Base-by-base conservation (phyloP, 2,329 filamentous ascomycete species). In the Parascedosporium putredinis region DNA sequence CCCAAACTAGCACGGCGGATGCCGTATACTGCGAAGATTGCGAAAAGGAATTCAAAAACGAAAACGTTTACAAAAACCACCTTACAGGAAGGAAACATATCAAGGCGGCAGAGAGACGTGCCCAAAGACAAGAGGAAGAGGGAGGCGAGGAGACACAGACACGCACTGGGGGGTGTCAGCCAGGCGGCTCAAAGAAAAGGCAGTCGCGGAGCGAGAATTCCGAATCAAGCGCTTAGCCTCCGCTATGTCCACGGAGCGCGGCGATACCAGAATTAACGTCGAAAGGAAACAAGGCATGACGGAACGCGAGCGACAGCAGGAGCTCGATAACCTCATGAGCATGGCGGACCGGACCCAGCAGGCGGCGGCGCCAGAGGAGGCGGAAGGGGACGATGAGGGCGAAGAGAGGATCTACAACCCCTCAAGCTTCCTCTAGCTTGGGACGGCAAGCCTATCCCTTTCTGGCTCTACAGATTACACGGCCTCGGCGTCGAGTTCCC, bases 391-490 rank as follows among this genome's bases (percentile, higher is more conserved):
- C 3, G 83, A 88, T 12, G n/a, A n/a, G n/a, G 86, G 82, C 34
- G 87, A 91, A 40, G 89, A 95, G 55, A 90, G 83, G 62, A 86
- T 97, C 52, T 96, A 97, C 74, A 98, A 98, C 93, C 93, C 0
- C 76, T 98, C 56, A 98, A 98, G 63, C 75, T 98, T 2, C 93
- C 93, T 0, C 76, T 98, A 6, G 91, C 88, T 2, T 98, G 94
- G 94, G 93, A 98, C 57, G 93, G 94, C 58, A 98, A 98, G 63
- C 93, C 94, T 0, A 98, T 98, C 59, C 93, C 94, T 0, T 98
- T 93, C 72, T 98, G 93, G 93, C 77, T 98, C 14, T 98, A 97
- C 74, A 93, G 96, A 58, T 76, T 98, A 14, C 93, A 98, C 62
- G 93, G 93, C 1, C 72, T 98, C 23, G 93, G 93, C 7, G 89